phyloP scores from a whole-genome alignment of 176 grass and related monocot genomes.

The Leersia perrieri region DNA sequence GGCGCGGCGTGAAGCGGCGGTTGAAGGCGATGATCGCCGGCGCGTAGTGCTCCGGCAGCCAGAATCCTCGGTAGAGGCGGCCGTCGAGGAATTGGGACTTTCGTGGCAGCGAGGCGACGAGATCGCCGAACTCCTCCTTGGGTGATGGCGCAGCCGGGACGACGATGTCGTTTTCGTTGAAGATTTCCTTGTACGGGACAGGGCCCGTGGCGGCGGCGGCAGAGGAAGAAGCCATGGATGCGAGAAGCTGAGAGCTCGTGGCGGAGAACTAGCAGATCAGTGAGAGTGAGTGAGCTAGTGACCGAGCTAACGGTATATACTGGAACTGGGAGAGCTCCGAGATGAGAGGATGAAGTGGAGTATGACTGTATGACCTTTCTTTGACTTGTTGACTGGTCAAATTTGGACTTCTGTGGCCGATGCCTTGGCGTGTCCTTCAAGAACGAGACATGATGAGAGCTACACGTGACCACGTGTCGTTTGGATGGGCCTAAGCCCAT shows the following conservation, averaged over 20 bases:
- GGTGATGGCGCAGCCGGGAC: neutral
- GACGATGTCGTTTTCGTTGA: neutral
- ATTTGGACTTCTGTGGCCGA: neutral
- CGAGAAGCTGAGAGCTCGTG: neutral
- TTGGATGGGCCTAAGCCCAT: neutral
- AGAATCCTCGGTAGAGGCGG: constrained; percentile 21
- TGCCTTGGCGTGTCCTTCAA: neutral
- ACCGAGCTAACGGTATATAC: too few relatives aligned
- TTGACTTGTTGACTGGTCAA: neutral
- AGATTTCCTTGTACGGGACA: constrained; percentile 43
- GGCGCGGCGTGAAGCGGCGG: constrained; percentile 24
- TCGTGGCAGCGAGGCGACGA: constrained; percentile 25
- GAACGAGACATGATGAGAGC: neutral
- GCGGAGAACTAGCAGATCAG: too few relatives aligned
- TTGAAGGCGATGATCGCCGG: constrained; percentile 4
- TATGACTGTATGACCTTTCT: too few relatives aligned
- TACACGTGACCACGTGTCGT: neutral
- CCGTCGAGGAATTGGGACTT: neutral
- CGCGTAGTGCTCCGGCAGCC: constrained; percentile 18
- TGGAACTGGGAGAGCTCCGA: too few relatives aligned
- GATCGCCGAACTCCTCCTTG: constrained; percentile 23
- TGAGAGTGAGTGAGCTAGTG: too few relatives aligned
- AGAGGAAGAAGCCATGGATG: neutral
- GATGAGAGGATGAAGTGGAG: neutral
- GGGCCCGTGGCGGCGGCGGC: neutral